Evolutionary conservation across 2,329 filamentous ascomycete genomes (phyloP), one percentile per base, ranked within the genome.

Genomic region (Aureobasidium sp.): DNA sequence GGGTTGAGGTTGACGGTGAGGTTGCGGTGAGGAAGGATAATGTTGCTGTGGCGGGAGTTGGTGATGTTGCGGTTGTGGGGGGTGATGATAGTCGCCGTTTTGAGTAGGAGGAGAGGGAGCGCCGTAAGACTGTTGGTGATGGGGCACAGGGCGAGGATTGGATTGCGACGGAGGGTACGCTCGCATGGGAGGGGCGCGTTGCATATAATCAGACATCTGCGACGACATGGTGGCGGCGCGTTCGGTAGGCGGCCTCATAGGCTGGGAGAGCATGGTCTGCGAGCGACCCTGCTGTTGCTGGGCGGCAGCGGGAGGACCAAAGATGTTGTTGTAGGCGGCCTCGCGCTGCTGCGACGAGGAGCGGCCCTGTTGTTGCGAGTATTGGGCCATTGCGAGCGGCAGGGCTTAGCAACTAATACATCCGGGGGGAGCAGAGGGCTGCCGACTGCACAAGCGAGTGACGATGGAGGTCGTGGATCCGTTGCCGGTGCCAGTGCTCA

Each of bases 311-410:
- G 90, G 84, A 67, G 86, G 87, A 68, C 93, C 94, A 74, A 97
- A 99, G 73, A 97, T 97, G 77, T 93, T 93, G 67, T 89, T 91
- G 76, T 95, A 99, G 67, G 93, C 94, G 68, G 91, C 90, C 84
- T 99, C 92, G 78, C 94, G 88, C 77, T 94, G 90, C 71, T 76
- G 76, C 64, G 80, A 77, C 44, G 82, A 78, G 58, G 81, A 78
- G 73, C 84, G 80, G 69, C 83, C 82, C 73, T 84, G 82, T 71
- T 86, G 84, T 46, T 57, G 53, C 67, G 81, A 78, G 76, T 87
- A 83, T 73, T 87, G 84, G 73, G 86, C 84, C 86, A 86, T 86
- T 67, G 60, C 60, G 65, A 53, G 59, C 37, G 37, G 41, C 53
- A 42, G 41, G 41, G 26, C 41, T 57, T 46, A 57, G 39, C 42